These are phyloP conservation scores for Thelonectria rubi DNA, from an alignment of 2,329 filamentous ascomycete species.

Conservation along the genomic window DNA sequence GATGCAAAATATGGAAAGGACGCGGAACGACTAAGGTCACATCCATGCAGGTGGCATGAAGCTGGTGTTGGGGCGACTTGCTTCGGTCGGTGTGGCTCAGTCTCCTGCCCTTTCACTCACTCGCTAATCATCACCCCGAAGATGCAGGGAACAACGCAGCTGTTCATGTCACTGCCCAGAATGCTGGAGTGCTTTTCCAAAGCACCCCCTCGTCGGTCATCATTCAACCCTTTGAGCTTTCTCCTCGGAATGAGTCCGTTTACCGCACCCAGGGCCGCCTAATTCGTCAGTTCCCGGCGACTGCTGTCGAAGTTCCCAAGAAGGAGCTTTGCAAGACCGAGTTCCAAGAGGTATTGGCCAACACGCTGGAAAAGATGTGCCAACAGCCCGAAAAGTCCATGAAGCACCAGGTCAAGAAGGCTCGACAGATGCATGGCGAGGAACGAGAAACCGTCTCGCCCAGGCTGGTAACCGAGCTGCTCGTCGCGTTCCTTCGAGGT, in stretches of 20 bases:
- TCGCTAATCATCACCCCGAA: neutral
- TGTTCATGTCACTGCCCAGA: neutral
- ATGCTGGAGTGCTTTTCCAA: neutral
- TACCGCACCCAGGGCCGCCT: no score
- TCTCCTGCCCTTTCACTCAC: neutral
- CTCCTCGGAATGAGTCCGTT: no score
- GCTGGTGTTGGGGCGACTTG: neutral
- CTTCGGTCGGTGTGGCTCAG: neutral
- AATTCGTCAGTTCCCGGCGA: no score
- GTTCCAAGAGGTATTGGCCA: neutral
- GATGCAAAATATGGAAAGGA: neutral
- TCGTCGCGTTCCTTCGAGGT: conserved; percentile 51
- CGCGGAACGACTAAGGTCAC: neutral
- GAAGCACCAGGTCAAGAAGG: conserved; percentile 46
- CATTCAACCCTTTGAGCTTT: neutral
- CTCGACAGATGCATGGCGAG: conserved; percentile 48
- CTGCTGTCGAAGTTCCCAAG: neutral
- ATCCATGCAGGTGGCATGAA: neutral
- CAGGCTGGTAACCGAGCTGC: conserved; percentile 60
- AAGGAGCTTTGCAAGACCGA: neutral
- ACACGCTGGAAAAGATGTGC: neutral
- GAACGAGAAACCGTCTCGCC: conserved; percentile 60
- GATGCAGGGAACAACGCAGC: neutral
- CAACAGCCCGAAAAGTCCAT: neutral
- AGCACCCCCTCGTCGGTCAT: neutral